Conservation (phyloP, 139 green algal species). For the Coelastrella sp. region DNA sequence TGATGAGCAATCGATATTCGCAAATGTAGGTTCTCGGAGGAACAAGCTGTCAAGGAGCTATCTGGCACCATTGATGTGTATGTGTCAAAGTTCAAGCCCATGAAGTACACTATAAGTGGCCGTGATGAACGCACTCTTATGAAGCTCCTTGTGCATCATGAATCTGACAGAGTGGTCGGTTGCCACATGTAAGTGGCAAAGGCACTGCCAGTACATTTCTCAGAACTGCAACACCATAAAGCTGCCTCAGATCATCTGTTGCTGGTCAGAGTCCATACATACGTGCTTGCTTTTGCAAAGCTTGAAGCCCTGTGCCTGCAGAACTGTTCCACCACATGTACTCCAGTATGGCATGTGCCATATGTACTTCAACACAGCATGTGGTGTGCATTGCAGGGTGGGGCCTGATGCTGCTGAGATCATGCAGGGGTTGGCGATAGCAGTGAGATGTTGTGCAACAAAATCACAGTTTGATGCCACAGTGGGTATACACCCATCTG, state of each 20-base stretch:
- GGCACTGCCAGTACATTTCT: too few species aligned
- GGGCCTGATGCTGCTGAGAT: constrained; percentile 94
- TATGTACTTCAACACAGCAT: not conserved
- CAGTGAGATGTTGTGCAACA: constrained; percentile 89
- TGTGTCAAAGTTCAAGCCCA: constrained; percentile 75
- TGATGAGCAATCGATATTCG: too few species aligned
- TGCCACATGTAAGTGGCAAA: constrained; percentile 84
- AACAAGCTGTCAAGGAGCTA: constrained; percentile 78
- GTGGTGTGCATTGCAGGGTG: constrained; percentile 63
- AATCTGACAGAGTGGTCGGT: constrained; percentile 85
- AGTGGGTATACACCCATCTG: constrained; percentile 89
- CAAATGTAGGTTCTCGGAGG: constrained; percentile 75
- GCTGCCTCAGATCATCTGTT: too few species aligned
- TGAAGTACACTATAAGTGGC: constrained; percentile 92
- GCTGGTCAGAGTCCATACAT: too few species aligned
- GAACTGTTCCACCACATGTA: too few species aligned
- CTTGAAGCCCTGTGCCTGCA: too few species aligned
- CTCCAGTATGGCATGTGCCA: too few species aligned
- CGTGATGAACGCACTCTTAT: constrained; percentile 79
- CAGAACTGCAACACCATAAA: too few species aligned
- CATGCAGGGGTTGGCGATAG: constrained; percentile 94
- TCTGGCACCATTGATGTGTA: constrained; percentile 89
- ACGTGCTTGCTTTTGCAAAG: too few species aligned
- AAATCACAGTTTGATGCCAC: constrained; percentile 92
- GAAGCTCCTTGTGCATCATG: constrained; percentile 88